Percentiles rank a stretch among this genome's conserved stretches.
Evolutionary conservation across 2,329 filamentous ascomycete species (phyloP).

Genomic region (Fusarium sacchari): DNA sequence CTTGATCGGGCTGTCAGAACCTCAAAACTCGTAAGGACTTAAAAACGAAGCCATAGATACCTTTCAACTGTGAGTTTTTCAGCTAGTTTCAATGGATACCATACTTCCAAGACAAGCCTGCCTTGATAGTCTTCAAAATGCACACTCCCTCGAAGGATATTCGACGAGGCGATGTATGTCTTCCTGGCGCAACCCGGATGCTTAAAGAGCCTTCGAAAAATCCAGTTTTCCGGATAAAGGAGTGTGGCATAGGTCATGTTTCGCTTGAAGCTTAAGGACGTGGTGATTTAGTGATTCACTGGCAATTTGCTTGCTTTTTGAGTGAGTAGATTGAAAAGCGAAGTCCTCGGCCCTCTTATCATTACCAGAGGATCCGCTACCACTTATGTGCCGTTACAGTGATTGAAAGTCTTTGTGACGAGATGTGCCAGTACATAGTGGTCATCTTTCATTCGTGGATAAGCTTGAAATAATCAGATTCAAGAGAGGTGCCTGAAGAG

Average conservation of each 20-base stretch:
- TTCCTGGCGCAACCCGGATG: not conserved
- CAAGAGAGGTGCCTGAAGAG: too few species aligned
- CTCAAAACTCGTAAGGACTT: too few species aligned
- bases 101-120: not conserved
- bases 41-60: too few species aligned
- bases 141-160: not conserved
- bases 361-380: not conserved
- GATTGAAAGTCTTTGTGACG: not conserved
- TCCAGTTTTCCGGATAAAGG: not conserved
- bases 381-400: not conserved
- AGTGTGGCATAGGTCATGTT: not conserved
- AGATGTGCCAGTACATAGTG: not conserved
- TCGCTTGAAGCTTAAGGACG: not conserved
- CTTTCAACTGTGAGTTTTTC: too few species aligned
- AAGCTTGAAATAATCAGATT: not conserved
- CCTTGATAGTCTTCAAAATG: not conserved
- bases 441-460: too few species aligned
- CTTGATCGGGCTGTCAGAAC: too few species aligned
- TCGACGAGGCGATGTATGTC: not conserved
- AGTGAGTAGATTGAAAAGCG: not conserved
- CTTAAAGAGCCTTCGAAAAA: not conserved
- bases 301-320: not conserved
- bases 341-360: not conserved
- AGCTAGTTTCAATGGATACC: too few species aligned
- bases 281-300: not conserved